phyloP scores from a whole-genome alignment of 1,284 basidiomycete genomes.

The Ganoderma resinaceum region DNA sequence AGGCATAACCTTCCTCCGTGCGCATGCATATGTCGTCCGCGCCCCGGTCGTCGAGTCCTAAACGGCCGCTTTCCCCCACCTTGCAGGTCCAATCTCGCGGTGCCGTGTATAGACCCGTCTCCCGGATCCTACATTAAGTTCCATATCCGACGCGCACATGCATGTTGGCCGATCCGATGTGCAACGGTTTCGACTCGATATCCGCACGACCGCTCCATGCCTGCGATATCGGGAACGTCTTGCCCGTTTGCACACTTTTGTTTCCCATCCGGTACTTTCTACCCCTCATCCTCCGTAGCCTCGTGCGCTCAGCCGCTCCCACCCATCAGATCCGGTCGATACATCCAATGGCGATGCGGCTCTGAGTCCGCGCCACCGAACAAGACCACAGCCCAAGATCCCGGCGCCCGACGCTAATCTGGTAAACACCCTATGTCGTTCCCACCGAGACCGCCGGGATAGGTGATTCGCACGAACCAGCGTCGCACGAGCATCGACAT shows the following conservation, averaged over 20 bases:
- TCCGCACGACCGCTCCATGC: not conserved
- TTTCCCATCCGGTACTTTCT: not conserved
- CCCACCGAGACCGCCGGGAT: constrained; percentile 3
- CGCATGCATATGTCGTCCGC: constrained; percentile 3
- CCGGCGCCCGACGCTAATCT: constrained; percentile 15
- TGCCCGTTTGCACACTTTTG: not conserved
- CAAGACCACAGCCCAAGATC: constrained; percentile 6
- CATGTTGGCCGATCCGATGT: not conserved
- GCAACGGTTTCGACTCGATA: not conserved
- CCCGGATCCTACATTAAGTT: constrained; percentile 17
- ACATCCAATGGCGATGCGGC: not conserved
- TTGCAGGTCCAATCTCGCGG: not conserved
- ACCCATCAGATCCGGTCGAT: constrained; percentile 1
- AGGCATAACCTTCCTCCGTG: constrained; percentile 11
- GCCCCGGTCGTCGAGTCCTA: constrained; percentile 5
- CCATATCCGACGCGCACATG: not conserved
- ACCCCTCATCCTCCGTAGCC: not conserved
- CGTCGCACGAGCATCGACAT: constrained; percentile 1
- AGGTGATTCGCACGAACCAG: not conserved
- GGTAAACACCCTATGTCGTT: constrained; percentile 5
- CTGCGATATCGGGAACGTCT: constrained; percentile 6
- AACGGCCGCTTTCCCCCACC: not conserved
- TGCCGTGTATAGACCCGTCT: not conserved
- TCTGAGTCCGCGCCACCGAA: not conserved
- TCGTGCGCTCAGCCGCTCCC: not conserved